Evolutionary conservation across 108 stramenopile species (phyloP), one percentile per base, ranked within the genome.

Genomic region (Mediolabrus comicus): DNA sequence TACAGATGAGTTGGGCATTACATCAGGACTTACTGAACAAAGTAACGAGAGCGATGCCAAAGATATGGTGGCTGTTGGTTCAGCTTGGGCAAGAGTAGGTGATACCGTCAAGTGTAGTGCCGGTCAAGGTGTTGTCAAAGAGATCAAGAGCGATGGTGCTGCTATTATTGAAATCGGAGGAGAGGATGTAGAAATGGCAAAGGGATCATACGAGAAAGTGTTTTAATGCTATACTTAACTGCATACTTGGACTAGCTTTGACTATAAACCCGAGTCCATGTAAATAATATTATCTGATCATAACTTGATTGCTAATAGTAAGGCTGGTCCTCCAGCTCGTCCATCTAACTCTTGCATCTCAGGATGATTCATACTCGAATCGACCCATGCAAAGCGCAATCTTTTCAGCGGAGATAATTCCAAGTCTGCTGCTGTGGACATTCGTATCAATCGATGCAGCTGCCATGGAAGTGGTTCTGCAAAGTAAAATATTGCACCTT

Each of bases 61-160:
- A 26, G 83, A 83, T 55, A 91, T 91, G 90, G 82, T 89, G 31
- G 95, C 95, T 32, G 88, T 87, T 31, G 95, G 95, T 61, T 84
- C 83, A 74, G 92, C 92, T 4, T 96, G 95, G 95, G 95, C 95
- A 3, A 81, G 95, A 43, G 91, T 87, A 24, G 95, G 95, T 58
- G 95, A 96, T 67, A 81, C 72, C 4, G 92, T 96, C 29, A 91
- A 79, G 69, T 88, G 84, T 39, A 79, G 71, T 46, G 55, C 84
- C 39, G 95, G 95, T 33, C 71, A 77, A 51, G 95, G 92, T 9
- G 75, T 86, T 22, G 95, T 96, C 3, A 78, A 64, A 39, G 91
- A 92, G 54, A 81, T 93, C 30, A 75, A 76, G 57, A 52, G 58
- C 9, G 84, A 89, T 64, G 90, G 90, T 32, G 55, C 87, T 25